These are phyloP conservation scores for Tuber brumale DNA, from an alignment of 495 filamentous ascomycete species.

Conservation along the genomic window DNA sequence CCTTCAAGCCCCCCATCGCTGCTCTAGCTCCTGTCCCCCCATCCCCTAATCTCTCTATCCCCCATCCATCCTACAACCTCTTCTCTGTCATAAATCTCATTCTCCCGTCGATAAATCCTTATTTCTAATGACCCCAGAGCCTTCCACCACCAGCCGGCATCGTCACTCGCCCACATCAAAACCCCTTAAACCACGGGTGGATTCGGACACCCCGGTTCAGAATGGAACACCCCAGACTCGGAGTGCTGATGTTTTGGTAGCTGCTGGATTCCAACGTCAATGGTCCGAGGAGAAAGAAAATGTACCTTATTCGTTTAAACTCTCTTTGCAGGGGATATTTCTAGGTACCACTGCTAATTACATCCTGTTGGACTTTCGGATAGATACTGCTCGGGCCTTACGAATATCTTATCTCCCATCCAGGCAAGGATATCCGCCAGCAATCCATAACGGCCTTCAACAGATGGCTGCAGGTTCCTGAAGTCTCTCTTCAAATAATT, in stretches of 20 bases:
- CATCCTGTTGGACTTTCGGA: not conserved
- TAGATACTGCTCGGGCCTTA: constrained; percentile 74
- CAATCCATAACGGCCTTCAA: constrained; percentile 88
- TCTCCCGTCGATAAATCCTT: not conserved
- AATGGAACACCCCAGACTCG: constrained; percentile 10
- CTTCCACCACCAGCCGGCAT: not conserved
- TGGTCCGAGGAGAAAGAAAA: constrained; percentile 68
- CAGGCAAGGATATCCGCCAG: constrained; percentile 85
- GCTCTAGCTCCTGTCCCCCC: not conserved
- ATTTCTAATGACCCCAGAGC: not conserved
- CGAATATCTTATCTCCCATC: constrained; percentile 76
- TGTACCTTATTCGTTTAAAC: constrained; percentile 6
- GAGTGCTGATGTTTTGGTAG: constrained; percentile 28
- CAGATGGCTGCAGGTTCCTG: constrained; percentile 76
- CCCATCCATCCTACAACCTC: not conserved
- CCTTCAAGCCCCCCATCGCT: not conserved
- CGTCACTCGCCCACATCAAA: not conserved
- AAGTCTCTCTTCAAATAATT: constrained; percentile 69
- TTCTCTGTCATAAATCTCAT: not conserved
- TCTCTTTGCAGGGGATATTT: not conserved
- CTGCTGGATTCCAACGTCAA: constrained; percentile 42
- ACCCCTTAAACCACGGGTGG: not conserved
- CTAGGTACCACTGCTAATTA: not conserved
- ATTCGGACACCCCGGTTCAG: not conserved
- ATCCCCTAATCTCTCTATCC: not conserved